Conservation (phyloP, 768 basidiomycete species). For the Favolaschia claudopus region DNA sequence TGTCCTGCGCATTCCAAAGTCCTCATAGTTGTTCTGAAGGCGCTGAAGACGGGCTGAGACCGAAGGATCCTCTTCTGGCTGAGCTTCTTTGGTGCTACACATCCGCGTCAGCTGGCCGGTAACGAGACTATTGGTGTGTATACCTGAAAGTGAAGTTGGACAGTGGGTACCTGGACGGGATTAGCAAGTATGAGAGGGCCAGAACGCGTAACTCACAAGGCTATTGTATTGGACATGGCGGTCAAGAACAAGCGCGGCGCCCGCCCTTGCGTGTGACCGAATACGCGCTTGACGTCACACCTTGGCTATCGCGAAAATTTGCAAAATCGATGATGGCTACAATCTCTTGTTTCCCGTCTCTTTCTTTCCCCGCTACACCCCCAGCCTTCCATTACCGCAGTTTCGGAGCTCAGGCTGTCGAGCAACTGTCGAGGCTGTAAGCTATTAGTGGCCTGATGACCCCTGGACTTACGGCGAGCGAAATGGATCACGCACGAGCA, state of each 20-base stretch:
- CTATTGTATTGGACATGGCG: slow-evolving; percentile 61
- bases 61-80: slow-evolving; percentile 96
- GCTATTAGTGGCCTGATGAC: not conserved
- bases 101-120: slow-evolving; percentile 7
- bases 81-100: slow-evolving; percentile 89
- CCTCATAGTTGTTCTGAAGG: slow-evolving; percentile 95
- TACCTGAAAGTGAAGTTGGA: slow-evolving; percentile 95
- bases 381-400: too few relatives aligned
- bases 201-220: slow-evolving; percentile 43
- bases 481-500: slow-evolving; percentile 10
- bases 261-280: too few relatives aligned
- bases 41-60: slow-evolving; percentile 94
- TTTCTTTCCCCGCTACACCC: too few relatives aligned
- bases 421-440: not conserved
- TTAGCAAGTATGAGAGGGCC: slow-evolving; percentile 9
- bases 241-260: too few relatives aligned
- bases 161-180: slow-evolving; percentile 69
- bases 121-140: slow-evolving; percentile 11
- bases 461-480: slow-evolving; percentile 15
- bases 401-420: too few relatives aligned
- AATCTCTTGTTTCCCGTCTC: not conserved
- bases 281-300: too few relatives aligned
- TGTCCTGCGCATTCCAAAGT: slow-evolving; percentile 95
- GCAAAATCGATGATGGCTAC: not conserved
- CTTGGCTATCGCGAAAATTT: too few relatives aligned